phyloP scores from a whole-genome alignment of 768 basidiomycete species.

The Boletus bicolor region DNA sequence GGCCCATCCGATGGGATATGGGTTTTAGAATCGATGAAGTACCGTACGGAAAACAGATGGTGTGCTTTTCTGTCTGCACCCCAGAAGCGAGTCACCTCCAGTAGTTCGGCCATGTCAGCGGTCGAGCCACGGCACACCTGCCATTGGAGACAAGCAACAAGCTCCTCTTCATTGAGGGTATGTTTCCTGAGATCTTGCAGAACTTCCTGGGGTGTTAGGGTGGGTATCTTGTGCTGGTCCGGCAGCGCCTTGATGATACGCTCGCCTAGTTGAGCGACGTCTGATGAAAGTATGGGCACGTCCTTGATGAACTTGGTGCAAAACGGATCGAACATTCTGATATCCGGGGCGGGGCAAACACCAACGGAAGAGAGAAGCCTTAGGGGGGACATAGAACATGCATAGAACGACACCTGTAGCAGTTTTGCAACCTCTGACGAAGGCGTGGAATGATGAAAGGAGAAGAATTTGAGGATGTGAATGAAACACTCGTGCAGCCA shows the following conservation, averaged over 20 bases:
- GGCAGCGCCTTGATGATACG: constrained; percentile 38
- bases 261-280: constrained; percentile 48
- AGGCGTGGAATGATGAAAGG: constrained; percentile 85
- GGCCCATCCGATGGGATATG: constrained; percentile 62
- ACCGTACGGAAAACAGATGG: constrained; percentile 58
- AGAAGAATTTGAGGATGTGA: constrained; percentile 87
- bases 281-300: constrained; percentile 67
- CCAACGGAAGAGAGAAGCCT: constrained; percentile 9
- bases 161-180: constrained; percentile 4
- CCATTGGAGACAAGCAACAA: constrained; percentile 9
- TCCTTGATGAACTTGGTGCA: constrained; percentile 75
- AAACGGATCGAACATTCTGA: constrained; percentile 61
- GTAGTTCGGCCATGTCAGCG: background rate
- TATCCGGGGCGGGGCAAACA: constrained; percentile 7
- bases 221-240: background rate
- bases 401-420: constrained; percentile 66
- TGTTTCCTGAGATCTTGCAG: background rate
- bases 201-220: background rate
- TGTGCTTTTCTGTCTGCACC: constrained; percentile 49
- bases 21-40: constrained; percentile 52
- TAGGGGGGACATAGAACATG: constrained; percentile 4
- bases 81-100: constrained; percentile 37
- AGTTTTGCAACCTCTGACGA: constrained; percentile 69
- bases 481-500: constrained; percentile 60
- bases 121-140: background rate